These are phyloP conservation scores for Globisporangium alternatum DNA, from an alignment of 352 stramenopile genomes.

Conservation along the genomic window DNA sequence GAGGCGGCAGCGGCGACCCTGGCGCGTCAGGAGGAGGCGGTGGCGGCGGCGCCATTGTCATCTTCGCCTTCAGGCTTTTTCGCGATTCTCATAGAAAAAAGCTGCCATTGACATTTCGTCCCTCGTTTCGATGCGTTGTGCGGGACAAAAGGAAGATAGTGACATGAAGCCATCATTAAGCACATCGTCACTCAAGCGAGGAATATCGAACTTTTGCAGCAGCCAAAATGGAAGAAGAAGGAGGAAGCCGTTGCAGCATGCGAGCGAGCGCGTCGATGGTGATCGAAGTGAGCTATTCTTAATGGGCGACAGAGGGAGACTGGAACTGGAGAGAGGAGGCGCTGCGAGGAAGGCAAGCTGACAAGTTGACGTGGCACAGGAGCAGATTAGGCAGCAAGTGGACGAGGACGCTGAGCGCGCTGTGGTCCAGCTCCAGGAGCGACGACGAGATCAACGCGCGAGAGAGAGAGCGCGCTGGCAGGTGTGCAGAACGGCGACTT, in stretches of 20 bases:
- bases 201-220: background rate
- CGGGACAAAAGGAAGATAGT: too few species aligned
- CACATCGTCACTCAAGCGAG: too few species aligned
- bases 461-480: background rate
- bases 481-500: background rate
- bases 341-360: too few species aligned
- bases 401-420: background rate
- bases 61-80: slow-evolving; percentile 1
- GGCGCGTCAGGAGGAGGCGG: background rate
- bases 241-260: background rate
- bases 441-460: background rate
- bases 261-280: background rate
- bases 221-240: background rate
- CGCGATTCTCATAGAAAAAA: background rate
- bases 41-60: slow-evolving; percentile 7
- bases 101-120: too few species aligned
- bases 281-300: background rate
- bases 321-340: background rate
- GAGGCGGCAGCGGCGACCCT: slow-evolving; percentile 1
- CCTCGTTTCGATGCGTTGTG: too few species aligned
- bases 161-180: too few species aligned
- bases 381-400: background rate
- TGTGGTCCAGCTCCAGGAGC: too few species aligned
- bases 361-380: too few species aligned
- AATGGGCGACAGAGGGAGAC: background rate